phyloP scores from a whole-genome alignment of 208 protist species.

The Zelonia costaricensis region DNA sequence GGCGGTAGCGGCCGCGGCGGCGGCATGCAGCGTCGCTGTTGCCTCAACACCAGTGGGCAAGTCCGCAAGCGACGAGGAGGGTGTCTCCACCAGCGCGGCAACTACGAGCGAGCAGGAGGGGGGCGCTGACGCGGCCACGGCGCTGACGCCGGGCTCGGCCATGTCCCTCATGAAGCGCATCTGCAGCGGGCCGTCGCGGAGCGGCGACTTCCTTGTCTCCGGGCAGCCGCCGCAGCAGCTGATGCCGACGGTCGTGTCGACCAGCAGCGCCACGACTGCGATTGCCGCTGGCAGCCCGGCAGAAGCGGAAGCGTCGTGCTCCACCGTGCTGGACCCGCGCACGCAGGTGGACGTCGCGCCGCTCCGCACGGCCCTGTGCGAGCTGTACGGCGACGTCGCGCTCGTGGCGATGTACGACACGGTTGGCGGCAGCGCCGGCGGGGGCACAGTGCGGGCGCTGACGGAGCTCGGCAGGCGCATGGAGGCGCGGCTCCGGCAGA shows the following conservation, averaged over 20 bases:
- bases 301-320: slow-evolving; percentile 3
- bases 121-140: too few relatives aligned
- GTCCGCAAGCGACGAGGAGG: slow-evolving; percentile 1
- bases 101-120: too few relatives aligned
- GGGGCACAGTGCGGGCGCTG: slow-evolving; percentile 61
- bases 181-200: too few relatives aligned
- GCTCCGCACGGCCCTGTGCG: slow-evolving; percentile 51
- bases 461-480: slow-evolving; percentile 50
- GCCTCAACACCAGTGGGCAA: not conserved
- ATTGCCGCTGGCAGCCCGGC: not conserved
- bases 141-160: too few relatives aligned
- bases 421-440: slow-evolving; percentile 31
- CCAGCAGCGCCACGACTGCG: not conserved
- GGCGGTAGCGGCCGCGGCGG: not conserved
- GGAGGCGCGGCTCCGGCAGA: slow-evolving; percentile 29
- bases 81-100: not conserved
- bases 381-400: slow-evolving; percentile 79
- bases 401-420: slow-evolving; percentile 67
- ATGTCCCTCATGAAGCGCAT: too few relatives aligned
- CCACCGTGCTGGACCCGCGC: slow-evolving; percentile 41
- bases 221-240: too few relatives aligned
- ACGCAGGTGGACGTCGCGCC: slow-evolving; percentile 41
- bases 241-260: not conserved
- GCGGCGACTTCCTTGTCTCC: too few relatives aligned
- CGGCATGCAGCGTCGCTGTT: too few relatives aligned